Conservation (phyloP, 1,139 yeast genomes). For the Arxiozyma slooffiae region DNA sequence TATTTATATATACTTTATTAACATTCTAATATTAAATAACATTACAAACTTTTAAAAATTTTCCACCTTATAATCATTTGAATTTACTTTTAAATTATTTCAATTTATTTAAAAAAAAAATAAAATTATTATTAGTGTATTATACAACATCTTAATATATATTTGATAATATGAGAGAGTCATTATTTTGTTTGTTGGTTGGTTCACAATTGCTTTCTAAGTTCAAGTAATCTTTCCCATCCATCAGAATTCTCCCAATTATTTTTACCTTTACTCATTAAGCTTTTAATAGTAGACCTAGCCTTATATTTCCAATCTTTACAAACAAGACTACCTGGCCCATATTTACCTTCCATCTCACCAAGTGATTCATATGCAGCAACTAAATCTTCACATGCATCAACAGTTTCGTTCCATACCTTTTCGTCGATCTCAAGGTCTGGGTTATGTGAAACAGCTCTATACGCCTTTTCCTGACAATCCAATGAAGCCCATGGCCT, state of each 20-base stretch:
- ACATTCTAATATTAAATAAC: constrained; percentile 1
- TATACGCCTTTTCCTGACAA: constrained; percentile 76
- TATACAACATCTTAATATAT: neutral
- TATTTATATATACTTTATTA: neutral
- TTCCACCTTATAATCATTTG: neutral
- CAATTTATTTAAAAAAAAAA: too few species aligned
- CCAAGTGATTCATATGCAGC: constrained; percentile 87
- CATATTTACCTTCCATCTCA: constrained; percentile 74
- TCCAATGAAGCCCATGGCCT: constrained; percentile 84
- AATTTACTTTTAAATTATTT: too few species aligned
- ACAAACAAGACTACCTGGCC: constrained; percentile 77
- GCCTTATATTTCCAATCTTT: constrained; percentile 89
- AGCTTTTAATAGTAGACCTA: constrained; percentile 56
- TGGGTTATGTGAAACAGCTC: constrained; percentile 59
- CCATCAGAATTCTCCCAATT: constrained; percentile 77
- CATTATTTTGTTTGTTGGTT: too few species aligned
- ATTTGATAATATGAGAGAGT: too few species aligned
- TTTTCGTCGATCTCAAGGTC: constrained; percentile 52
- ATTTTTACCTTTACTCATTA: constrained; percentile 69
- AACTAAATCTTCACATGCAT: constrained; percentile 65
- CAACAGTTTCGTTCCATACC: constrained; percentile 74
- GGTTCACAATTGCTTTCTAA: constrained; percentile 35
- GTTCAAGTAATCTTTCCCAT: constrained; percentile 53
- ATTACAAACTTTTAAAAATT: neutral
- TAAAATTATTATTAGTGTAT: neutral